Conservation (phyloP, 164 flowering plant species). For the Vitis riparia region DNA sequence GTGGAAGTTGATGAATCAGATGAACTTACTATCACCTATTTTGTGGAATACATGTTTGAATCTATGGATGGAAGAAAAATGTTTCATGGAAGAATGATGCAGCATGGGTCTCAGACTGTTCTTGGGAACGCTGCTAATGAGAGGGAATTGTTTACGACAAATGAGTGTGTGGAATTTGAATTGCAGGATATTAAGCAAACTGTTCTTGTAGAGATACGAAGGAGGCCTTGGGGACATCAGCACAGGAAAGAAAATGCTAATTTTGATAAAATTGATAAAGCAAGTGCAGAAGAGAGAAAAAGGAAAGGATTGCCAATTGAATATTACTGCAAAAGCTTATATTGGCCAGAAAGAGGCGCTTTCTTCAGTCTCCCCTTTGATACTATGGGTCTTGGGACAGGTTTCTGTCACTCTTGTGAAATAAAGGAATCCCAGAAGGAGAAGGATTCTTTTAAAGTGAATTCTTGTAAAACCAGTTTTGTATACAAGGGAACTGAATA, state of each 20-base stretch:
- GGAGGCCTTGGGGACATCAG: conserved; percentile 75
- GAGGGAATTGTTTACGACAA: conserved; percentile 82
- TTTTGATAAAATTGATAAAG: conserved; percentile 51
- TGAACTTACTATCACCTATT: conserved; percentile 50
- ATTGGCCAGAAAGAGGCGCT: conserved; percentile 86
- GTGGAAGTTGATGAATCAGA: conserved; percentile 47
- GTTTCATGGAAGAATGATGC: conserved; percentile 82
- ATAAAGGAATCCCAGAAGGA: conserved; percentile 36
- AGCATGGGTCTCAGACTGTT: conserved; percentile 66
- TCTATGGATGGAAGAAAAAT: conserved; percentile 48
- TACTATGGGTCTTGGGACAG: conserved; percentile 72
- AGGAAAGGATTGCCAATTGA: conserved; percentile 71
- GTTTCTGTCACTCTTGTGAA: conserved; percentile 66
- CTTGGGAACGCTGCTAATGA: conserved; percentile 83
- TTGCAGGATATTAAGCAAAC: conserved; percentile 53
- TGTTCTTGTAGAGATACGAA: conserved; percentile 45
- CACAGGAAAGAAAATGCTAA: conserved; percentile 63
- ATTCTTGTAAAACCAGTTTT: conserved; percentile 46
- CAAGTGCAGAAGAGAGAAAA: conserved; percentile 76
- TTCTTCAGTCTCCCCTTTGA: conserved; percentile 57
- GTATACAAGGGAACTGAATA: conserved; percentile 52
- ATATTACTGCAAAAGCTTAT: conserved; percentile 85
- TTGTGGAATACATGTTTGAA: conserved; percentile 91
- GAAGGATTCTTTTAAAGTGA: conserved; percentile 37
- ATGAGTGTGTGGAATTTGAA: conserved; percentile 65